These are phyloP conservation scores for Metschnikowia colocasiae DNA, from an alignment of 805 yeast genomes.

Conservation along the genomic window DNA sequence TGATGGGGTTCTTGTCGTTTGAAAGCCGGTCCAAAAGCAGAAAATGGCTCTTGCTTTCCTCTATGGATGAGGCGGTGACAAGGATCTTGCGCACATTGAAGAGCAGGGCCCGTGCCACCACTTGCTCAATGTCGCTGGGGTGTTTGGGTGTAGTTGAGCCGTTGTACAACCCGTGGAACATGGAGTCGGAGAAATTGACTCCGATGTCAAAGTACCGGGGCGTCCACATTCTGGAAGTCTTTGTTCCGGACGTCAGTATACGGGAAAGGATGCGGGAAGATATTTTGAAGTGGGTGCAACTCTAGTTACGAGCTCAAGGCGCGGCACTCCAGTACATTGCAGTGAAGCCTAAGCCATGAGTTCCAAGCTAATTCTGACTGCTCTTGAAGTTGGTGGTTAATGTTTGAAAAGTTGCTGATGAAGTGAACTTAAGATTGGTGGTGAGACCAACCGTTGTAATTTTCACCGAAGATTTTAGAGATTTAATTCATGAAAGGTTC, in stretches of 20 bases:
- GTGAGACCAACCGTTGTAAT: too few species aligned
- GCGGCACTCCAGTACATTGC: too few species aligned
- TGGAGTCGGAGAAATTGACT: conserved; percentile 82
- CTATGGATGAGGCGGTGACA: conserved; percentile 77
- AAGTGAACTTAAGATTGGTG: too few species aligned
- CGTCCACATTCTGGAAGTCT: conserved; percentile 24
- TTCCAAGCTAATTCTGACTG: too few species aligned
- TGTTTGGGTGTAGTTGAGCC: conserved; percentile 57
- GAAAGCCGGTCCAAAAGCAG: conserved; percentile 41
- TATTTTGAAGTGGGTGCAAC: not conserved
- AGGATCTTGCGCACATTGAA: conserved; percentile 67
- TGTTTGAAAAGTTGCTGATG: too few species aligned
- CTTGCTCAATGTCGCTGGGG: conserved; percentile 57
- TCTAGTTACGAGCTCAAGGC: too few species aligned
- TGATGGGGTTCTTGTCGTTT: not conserved
- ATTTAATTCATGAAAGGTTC: too few species aligned
- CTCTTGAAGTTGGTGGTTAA: too few species aligned
- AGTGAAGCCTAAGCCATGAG: too few species aligned
- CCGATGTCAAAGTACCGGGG: conserved; percentile 46
- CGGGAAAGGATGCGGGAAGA: not conserved
- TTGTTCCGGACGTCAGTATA: not conserved
- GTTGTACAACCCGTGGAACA: conserved; percentile 80
- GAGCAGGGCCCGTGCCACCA: conserved; percentile 61
- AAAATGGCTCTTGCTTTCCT: conserved; percentile 62
- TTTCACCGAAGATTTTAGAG: too few species aligned